A percentile compares a stretch with the other conserved stretches of the same genome.
These are phyloP conservation scores for Angomonas deanei DNA, from an alignment of 208 protist species.

Conservation along the genomic window DNA sequence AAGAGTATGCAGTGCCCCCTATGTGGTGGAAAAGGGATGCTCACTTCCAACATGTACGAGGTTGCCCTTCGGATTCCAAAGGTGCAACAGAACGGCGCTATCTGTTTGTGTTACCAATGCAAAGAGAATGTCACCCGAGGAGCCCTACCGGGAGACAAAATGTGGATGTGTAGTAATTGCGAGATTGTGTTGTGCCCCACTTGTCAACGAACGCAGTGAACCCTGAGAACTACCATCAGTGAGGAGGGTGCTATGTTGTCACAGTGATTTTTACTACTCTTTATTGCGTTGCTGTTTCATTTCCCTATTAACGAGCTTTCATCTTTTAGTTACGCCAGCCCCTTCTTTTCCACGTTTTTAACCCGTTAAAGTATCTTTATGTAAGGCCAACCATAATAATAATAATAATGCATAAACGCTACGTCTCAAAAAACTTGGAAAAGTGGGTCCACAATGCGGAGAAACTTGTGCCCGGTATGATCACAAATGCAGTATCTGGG, in stretches of 20 bases:
- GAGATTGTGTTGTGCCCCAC: conserved; percentile 41
- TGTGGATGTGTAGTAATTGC: conserved; percentile 62
- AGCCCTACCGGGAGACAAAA: not conserved
- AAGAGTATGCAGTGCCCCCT: conserved; percentile 43
- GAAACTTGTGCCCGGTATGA: not conserved
- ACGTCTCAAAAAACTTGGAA: not conserved
- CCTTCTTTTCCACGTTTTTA: no score
- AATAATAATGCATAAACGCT: not conserved
- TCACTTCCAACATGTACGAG: conserved; percentile 52
- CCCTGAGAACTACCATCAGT: no score
- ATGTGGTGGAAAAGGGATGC: conserved; percentile 38
- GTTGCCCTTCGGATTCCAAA: conserved; percentile 44
- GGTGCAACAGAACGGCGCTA: conserved; percentile 24
- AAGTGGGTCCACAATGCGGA: not conserved
- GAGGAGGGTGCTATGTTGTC: no score
- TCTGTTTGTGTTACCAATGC: conserved; percentile 24
- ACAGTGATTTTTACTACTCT: no score
- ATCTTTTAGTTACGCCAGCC: no score
- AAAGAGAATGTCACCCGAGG: not conserved
- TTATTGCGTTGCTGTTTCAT: no score
- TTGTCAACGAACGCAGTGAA: no score
- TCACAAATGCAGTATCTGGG: not conserved
- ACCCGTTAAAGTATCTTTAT: no score
- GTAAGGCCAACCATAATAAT: not conserved
- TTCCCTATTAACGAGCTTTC: no score